Percentiles rank a stretch among this genome's conserved stretches.
Conservation (phyloP, 2,329 filamentous ascomycete species). For the Fusarium luffae region DNA sequence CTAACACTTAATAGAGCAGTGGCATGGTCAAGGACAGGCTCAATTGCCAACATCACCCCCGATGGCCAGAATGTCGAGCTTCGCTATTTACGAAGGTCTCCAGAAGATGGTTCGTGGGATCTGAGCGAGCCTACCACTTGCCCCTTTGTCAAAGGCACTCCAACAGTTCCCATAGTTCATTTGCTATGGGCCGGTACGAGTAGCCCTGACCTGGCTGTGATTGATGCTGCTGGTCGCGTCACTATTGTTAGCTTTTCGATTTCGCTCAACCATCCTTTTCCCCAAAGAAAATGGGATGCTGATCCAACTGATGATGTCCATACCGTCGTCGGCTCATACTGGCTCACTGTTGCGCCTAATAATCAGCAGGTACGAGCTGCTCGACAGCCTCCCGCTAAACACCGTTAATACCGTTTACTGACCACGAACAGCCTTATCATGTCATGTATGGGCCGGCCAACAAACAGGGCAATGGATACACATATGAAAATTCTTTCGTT, state of each 20-base stretch:
- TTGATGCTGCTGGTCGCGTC: conserved; percentile 83
- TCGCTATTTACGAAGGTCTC: conserved; percentile 75
- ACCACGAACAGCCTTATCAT: conserved; percentile 52
- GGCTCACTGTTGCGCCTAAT: conserved; percentile 74
- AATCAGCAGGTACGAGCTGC: conserved; percentile 51
- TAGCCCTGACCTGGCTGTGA: conserved; percentile 82
- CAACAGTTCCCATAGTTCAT: conserved; percentile 77
- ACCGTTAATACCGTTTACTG: not conserved
- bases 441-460: conserved; percentile 69
- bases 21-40: conserved; percentile 88
- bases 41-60: conserved; percentile 81
- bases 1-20: conserved; percentile 68
- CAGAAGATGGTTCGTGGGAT: conserved; percentile 77
- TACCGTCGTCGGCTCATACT: conserved; percentile 84
- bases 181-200: conserved; percentile 80
- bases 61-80: conserved; percentile 79
- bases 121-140: conserved; percentile 77
- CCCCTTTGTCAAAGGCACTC: conserved; percentile 69
- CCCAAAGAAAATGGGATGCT: conserved; percentile 70
- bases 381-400: not conserved
- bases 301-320: conserved; percentile 80
- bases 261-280: conserved; percentile 77
- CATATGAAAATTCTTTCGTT: conserved; percentile 74
- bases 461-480: conserved; percentile 72
- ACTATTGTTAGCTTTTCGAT: conserved; percentile 77